Conservation (phyloP, 1,284 basidiomycete species). For the Nidula niveotomentosa region DNA sequence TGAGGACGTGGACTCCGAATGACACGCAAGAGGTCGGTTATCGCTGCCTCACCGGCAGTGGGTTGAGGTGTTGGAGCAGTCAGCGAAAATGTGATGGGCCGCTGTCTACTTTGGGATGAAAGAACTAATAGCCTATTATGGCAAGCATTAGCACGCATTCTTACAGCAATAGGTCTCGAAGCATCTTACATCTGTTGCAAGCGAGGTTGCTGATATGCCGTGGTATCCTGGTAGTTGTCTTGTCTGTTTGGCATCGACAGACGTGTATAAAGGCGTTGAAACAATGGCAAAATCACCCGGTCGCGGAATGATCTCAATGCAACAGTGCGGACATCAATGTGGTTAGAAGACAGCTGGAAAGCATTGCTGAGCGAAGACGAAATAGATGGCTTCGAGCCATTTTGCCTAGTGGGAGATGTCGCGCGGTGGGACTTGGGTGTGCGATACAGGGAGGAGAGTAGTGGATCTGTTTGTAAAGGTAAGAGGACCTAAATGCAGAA, state of each 20-base stretch:
- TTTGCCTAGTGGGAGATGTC: slow-evolving; percentile 55
- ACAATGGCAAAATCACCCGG: slow-evolving; percentile 69
- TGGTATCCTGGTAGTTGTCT: slow-evolving; percentile 49
- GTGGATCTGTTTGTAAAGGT: slow-evolving; percentile 73
- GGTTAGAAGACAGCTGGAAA: slow-evolving; percentile 26
- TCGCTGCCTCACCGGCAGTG: slow-evolving; percentile 60
- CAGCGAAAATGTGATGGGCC: slow-evolving; percentile 50
- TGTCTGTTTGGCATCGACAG: slow-evolving; percentile 49
- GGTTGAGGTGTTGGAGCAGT: slow-evolving; percentile 53
- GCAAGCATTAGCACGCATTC: too few relatives aligned
- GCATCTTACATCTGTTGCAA: slow-evolving; percentile 77
- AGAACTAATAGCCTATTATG: slow-evolving; percentile 73
- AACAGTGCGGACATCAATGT: slow-evolving; percentile 80
- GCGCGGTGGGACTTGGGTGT: slow-evolving; percentile 50
- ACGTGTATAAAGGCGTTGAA: slow-evolving; percentile 50
- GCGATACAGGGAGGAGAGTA: slow-evolving; percentile 67
- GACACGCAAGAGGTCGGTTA: slow-evolving; percentile 60
- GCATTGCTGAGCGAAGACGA: slow-evolving; percentile 27
- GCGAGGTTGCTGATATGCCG: slow-evolving; percentile 58
- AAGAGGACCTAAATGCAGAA: slow-evolving; percentile 62
- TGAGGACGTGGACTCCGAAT: slow-evolving; percentile 44
- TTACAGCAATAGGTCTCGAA: too few relatives aligned
- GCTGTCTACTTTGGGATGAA: slow-evolving; percentile 59
- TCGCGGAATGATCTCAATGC: slow-evolving; percentile 84
- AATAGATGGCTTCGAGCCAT: slow-evolving; percentile 37